These are phyloP conservation scores for Cavenderia fasciculata DNA, from an alignment of 78 protist species.

Conservation along the genomic window DNA sequence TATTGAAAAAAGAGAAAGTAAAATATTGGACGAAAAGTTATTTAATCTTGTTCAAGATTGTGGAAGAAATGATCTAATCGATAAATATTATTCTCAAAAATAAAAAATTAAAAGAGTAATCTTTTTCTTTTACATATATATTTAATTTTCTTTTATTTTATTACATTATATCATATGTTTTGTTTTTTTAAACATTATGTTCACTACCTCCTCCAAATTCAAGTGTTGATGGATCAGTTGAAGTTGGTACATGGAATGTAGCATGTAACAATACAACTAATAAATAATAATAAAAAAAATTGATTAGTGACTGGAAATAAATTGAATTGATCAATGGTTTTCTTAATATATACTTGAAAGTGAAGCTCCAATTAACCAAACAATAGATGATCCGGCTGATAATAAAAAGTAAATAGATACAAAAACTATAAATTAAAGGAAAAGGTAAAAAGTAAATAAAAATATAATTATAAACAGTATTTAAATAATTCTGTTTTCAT, in stretches of 20 bases:
- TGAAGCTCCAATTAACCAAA: constrained; percentile 73
- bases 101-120: constrained; percentile 1
- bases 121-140: too few relatives aligned
- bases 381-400: constrained; percentile 25
- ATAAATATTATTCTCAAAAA: not conserved
- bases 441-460: too few relatives aligned
- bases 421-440: too few relatives aligned
- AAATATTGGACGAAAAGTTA: constrained; percentile 20
- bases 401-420: constrained; percentile 49
- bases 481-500: too few relatives aligned
- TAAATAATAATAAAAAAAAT: not conserved
- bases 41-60: constrained; percentile 11
- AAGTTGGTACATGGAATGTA: constrained; percentile 41
- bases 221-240: constrained; percentile 35
- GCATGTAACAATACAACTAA: constrained; percentile 60
- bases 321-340: not conserved
- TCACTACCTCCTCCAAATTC: too few relatives aligned
- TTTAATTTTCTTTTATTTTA: too few relatives aligned
- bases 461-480: too few relatives aligned
- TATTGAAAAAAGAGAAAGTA: not conserved
- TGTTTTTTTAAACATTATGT: too few relatives aligned
- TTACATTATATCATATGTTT: too few relatives aligned
- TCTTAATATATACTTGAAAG: constrained; percentile 12
- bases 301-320: not conserved
- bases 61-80: not conserved